These are phyloP conservation scores for Zelopaecilomyces penicillatus DNA, from an alignment of 2,329 filamentous ascomycete species.

Conservation along the genomic window DNA sequence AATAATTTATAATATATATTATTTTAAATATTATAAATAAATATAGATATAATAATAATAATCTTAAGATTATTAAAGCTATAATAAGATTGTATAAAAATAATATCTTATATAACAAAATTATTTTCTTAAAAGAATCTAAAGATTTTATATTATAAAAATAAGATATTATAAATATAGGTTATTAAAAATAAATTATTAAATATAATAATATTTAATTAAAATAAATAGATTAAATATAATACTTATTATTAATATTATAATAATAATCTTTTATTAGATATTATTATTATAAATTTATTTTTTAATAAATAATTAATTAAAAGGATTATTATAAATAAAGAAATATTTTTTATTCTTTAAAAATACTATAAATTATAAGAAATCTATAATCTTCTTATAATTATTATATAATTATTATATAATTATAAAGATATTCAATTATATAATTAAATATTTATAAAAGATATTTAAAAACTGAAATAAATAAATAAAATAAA, in stretches of 20 bases:
- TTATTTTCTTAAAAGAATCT: no score
- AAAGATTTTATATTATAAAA: no score
- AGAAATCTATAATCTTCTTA: background rate
- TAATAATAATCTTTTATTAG: no score
- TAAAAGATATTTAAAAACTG: background rate
- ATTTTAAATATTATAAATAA: background rate
- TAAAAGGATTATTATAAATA: background rate
- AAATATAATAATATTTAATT: no score
- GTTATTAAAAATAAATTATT: no score
- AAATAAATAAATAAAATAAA: background rate
- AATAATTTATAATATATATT: background rate
- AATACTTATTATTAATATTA: no score
- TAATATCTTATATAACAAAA: no score
- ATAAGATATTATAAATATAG: no score
- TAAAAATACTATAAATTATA: no score
- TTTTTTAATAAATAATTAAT: background rate
- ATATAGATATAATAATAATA: background rate
- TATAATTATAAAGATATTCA: background rate
- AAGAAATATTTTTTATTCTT: no score
- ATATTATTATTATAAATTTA: background rate
- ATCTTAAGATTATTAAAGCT: background rate
- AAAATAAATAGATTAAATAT: no score
- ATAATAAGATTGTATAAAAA: no score
- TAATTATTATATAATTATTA: background rate
- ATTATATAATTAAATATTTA: background rate